These are phyloP conservation scores for Edaphochlamys debaryana DNA, from an alignment of 139 green algal genomes.

Conservation along the genomic window DNA sequence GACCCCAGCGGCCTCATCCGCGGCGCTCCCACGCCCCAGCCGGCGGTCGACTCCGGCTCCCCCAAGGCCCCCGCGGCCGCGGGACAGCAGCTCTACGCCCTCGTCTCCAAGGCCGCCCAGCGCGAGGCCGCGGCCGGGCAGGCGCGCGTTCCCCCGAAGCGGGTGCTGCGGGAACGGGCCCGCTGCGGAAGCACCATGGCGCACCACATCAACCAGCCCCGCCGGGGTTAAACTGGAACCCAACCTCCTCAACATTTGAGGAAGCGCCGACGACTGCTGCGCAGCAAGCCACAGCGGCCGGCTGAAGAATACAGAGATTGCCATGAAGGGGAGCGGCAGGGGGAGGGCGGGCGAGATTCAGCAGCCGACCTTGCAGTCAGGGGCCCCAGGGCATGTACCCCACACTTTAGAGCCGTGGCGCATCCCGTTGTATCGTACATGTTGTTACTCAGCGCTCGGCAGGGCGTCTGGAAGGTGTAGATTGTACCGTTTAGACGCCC, in stretches of 20 bases:
- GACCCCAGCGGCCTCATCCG: not conserved
- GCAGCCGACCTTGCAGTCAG: too few species aligned
- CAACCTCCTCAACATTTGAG: not conserved
- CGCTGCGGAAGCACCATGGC: constrained; percentile 7
- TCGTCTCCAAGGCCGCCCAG: not conserved
- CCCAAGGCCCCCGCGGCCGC: not conserved
- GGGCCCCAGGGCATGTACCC: too few species aligned
- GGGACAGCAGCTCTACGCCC: not conserved
- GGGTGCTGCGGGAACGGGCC: not conserved
- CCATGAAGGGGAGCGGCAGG: too few species aligned
- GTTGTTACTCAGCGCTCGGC: too few species aligned
- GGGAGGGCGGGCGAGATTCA: too few species aligned
- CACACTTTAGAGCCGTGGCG: too few species aligned
- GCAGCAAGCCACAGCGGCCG: not conserved
- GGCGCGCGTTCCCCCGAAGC: not conserved
- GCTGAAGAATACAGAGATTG: not conserved
- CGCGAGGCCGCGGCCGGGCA: not conserved
- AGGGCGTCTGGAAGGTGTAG: too few species aligned
- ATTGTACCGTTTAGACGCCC: too few species aligned
- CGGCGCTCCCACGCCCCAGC: not conserved
- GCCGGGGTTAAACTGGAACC: not conserved
- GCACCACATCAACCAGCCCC: constrained; percentile 36
- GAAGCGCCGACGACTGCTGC: not conserved
- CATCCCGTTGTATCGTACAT: too few species aligned
- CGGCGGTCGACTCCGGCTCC: too few species aligned